Base-by-base conservation (phyloP, 2,329 filamentous ascomycete species). In the Diaporthe sp. region DNA sequence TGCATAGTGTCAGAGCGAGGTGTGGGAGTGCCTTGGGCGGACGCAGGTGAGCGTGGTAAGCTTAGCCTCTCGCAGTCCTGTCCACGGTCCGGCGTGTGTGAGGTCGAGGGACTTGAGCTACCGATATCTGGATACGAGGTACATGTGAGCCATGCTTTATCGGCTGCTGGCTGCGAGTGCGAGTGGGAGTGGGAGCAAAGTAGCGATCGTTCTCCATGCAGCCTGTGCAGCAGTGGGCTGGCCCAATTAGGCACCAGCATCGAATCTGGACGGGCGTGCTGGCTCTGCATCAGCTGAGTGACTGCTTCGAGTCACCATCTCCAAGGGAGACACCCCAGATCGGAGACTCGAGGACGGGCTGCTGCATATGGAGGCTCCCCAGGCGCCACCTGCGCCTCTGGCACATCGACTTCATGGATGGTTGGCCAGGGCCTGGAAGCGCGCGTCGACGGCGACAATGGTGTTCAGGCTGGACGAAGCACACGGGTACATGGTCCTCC, bases 121-220 rank as follows among this genome's bases (percentile, higher is more conserved):
- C 65, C 46, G 65, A 53, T 51, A 65, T 44, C 44, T 65, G 42
- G 70, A 73, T 73, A 73, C 70, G 70, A 73, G 70, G 58, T 65
- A 65, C 28, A 53, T 51, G 34, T 73, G 58, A 28, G n/a, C 58
- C 46, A 25, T 34, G 46, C 46, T 62, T 55, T 55, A 73, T 73
- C 70, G 34, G 57, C 31, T 25, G n/a, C 22, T 39, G 31, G 46
- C 28, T 68, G 62, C 44, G 42, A n/a, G 44, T 46, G 39, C 13
- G 59, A 65, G 44, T 53, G 62, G n/a, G 46, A 73, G 46, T 25
- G 44, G n/a, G 46, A 73, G 46, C 28, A 42, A 53, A 15, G 17
- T 9, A 44, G 70, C 70, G 58, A 65, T 62, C 44, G 12, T 51
- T 51, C 57, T 73, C 17, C 51, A 53, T 44, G 44, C 37, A 65